Percentiles rank a stretch among this genome's conserved stretches.
These are phyloP conservation scores for Heliosperma pusillum DNA, from an alignment of 148 eudicot genomes.

Conservation along the genomic window DNA sequence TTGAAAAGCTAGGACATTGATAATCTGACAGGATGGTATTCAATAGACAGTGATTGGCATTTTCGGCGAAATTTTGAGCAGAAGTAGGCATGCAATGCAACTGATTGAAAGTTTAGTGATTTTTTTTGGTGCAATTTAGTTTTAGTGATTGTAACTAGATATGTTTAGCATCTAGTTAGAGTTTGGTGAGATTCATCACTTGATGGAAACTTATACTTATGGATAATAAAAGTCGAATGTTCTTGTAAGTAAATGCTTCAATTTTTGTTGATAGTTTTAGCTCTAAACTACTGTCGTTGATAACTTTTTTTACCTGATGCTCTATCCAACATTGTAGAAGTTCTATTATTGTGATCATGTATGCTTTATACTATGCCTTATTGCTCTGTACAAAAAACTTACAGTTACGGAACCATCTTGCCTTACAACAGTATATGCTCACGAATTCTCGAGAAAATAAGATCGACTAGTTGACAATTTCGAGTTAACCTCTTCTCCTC, in stretches of 20 bases:
- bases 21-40: background rate
- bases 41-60: background rate
- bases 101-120: background rate
- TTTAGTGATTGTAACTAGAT: background rate
- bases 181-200: background rate
- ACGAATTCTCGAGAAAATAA: too few relatives aligned
- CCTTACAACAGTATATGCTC: too few relatives aligned
- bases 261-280: too few relatives aligned
- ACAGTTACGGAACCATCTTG: background rate
- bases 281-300: too few relatives aligned
- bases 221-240: background rate
- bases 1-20: background rate
- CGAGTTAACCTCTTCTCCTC: too few relatives aligned
- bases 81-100: slow-evolving; percentile 4
- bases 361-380: too few relatives aligned
- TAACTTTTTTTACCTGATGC: too few relatives aligned
- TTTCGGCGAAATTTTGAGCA: background rate
- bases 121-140: background rate
- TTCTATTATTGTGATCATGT: too few relatives aligned
- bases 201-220: slow-evolving; percentile 3
- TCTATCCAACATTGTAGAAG: too few relatives aligned
- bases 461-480: too few relatives aligned
- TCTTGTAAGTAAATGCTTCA: background rate
- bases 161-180: background rate
- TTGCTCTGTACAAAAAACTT: background rate